Base-by-base conservation (phyloP, 305 asterid genomes). In the Withania somnifera region DNA sequence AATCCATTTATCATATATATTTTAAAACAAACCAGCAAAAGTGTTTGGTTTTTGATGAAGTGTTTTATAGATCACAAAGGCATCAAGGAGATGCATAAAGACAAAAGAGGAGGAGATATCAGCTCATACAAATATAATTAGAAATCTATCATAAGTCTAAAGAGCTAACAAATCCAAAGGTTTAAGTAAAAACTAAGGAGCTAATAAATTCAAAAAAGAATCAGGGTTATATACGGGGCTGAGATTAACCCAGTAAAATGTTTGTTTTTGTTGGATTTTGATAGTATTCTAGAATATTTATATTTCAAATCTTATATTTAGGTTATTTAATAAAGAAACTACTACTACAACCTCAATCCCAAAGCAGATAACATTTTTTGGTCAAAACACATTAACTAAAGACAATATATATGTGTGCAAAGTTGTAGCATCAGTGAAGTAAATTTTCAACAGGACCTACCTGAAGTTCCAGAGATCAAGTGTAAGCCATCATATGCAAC, bases 381-480 rank as follows among this genome's bases (percentile, higher is more conserved):
- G 66, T 11, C 66, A 47, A 52, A 78, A 54, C 9, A 78, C 56
- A 57, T 54, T 11, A 42, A 40, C 57, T 42, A 38, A 53, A 19
- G 32, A 64, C 54, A 79, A 77, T 47, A 4, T 80, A 81, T 15
- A 63, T 63, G 77, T 63, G 77, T 83, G 90, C 86, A 81, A 86
- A 83, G 83, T 67, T 81, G 26, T 63, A 92, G 95, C 97, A 95
- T 93, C 95, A 92, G 94, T 80, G 81, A 84, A 84, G 52, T 57
- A 73, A 45, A 34, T 89, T 84, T 77, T 91, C 95, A 71, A 92
- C 94, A 91, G 81, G 83, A 93, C 97, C 91, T 89, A 90, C 93
- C 96, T 91, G 94, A 85, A 88, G 93, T 93, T 94, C 97, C 97
- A 86, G 96, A 60, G 94, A 93, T 94, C 97, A 94, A 93, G 97